Conservation (phyloP, 1,139 yeast genomes). For the Saccharomycopsis phalli region DNA sequence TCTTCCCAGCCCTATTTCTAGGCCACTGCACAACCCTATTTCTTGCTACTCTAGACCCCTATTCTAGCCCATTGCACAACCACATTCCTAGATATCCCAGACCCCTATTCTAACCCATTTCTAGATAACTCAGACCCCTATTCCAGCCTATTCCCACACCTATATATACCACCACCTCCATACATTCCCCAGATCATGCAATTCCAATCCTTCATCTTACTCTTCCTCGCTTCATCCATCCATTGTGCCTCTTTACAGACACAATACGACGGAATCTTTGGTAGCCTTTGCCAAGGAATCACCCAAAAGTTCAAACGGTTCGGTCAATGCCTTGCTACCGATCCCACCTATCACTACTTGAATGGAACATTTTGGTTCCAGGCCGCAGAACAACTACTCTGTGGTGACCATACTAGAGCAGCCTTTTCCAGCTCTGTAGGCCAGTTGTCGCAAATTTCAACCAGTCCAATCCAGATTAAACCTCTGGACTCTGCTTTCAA, state of each 20-base stretch:
- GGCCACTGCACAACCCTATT: too few species aligned
- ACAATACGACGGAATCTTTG: constrained; percentile 15
- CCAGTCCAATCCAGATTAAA: not conserved
- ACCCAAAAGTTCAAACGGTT: constrained; percentile 12
- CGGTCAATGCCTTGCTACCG: constrained; percentile 15
- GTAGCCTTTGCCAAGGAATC: constrained; percentile 11
- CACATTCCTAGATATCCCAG: too few species aligned
- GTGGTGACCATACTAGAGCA: constrained; percentile 7
- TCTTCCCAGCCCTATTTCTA: too few species aligned
- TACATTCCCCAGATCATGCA: too few species aligned
- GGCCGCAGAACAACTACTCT: constrained; percentile 18
- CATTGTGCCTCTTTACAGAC: not conserved
- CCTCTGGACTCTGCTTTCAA: not conserved
- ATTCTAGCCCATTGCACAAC: too few species aligned
- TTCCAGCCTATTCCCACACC: too few species aligned
- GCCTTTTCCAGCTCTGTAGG: not conserved
- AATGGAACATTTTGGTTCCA: constrained; percentile 16
- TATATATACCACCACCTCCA: too few species aligned
- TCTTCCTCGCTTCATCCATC: not conserved
- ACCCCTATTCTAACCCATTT: too few species aligned
- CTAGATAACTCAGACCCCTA: too few species aligned
- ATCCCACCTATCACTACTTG: constrained; percentile 10
- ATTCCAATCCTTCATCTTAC: not conserved
- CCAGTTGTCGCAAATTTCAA: not conserved
- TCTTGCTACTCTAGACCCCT: too few species aligned